Percentiles rank a stretch among this genome's conserved stretches.
These are phyloP conservation scores for Trebouxia sp. DNA, from an alignment of 139 green algal genomes.

Conservation along the genomic window DNA sequence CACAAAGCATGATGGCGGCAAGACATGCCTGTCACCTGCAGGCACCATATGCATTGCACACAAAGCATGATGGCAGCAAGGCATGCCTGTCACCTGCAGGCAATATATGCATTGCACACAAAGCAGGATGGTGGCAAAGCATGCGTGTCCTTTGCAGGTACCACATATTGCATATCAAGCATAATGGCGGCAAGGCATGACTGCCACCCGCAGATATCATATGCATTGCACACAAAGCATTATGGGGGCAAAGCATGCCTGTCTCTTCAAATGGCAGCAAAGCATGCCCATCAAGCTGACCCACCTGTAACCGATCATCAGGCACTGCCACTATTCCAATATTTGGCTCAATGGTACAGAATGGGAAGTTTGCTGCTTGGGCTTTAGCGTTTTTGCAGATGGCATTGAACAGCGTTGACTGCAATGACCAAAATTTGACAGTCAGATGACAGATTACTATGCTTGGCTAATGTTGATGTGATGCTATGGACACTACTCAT, in stretches of 20 bases:
- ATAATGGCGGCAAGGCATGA: no score
- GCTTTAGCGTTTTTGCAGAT: slow-evolving; percentile 92
- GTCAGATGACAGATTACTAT: background rate
- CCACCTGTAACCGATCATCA: slow-evolving; percentile 49
- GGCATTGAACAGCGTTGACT: slow-evolving; percentile 99
- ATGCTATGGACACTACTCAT: background rate
- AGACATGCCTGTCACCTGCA: no score
- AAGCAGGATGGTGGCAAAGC: no score
- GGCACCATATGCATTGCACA: slow-evolving; percentile 1
- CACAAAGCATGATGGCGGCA: background rate
- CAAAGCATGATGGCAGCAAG: background rate
- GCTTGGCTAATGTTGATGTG: background rate
- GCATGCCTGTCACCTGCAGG: background rate
- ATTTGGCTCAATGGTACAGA: slow-evolving; percentile 98
- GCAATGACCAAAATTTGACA: slow-evolving; percentile 16
- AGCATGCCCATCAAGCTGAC: background rate
- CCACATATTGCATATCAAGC: no score
- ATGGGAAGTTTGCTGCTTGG: slow-evolving; percentile 96
- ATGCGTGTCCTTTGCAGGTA: no score
- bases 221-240: background rate
- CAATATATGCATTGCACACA: no score
- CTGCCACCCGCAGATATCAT: no score
- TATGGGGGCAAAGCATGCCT: no score
- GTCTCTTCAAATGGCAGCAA: slow-evolving; percentile 34
- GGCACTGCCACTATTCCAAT: slow-evolving; percentile 74